Conservation (phyloP, 2,329 filamentous ascomycete genomes). For the Exophiala alcalophila region DNA sequence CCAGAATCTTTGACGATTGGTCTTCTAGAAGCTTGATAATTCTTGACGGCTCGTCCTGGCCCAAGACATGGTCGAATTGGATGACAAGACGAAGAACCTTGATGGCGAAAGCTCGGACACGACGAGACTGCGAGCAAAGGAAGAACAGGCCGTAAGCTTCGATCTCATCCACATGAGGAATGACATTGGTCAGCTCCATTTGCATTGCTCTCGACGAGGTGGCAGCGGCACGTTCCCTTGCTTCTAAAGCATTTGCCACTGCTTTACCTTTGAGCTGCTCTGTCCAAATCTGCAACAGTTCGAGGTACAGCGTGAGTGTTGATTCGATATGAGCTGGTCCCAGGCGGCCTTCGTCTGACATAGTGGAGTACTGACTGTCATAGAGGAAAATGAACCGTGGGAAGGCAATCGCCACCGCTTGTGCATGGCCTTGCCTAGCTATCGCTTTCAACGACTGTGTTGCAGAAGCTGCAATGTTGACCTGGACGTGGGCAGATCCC, state of each 20-base stretch:
- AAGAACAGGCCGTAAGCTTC: slow-evolving; percentile 98
- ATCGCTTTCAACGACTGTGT: slow-evolving; percentile 93
- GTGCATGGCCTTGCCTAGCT: slow-evolving; percentile 84
- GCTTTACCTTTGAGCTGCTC: slow-evolving; percentile 90
- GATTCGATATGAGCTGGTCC: slow-evolving; percentile 92
- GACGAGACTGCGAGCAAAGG: slow-evolving; percentile 87
- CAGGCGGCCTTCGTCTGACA: slow-evolving; percentile 96
- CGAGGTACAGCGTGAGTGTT: slow-evolving; percentile 86
- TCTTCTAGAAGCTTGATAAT: slow-evolving; percentile 91
- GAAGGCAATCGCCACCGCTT: slow-evolving; percentile 95
- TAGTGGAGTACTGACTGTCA: slow-evolving; percentile 93
- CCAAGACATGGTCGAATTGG: slow-evolving; percentile 87
- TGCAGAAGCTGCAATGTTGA: slow-evolving; percentile 87
- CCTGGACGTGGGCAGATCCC: slow-evolving; percentile 91
- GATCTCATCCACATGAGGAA: slow-evolving; percentile 92
- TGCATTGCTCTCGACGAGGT: slow-evolving; percentile 59
- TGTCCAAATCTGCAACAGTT: slow-evolving; percentile 94
- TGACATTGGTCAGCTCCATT: slow-evolving; percentile 80
- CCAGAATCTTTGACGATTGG: slow-evolving; percentile 82
- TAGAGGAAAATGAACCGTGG: slow-evolving; percentile 98
- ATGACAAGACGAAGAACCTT: slow-evolving; percentile 88
- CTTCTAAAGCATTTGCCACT: slow-evolving; percentile 66
- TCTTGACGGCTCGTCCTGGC: slow-evolving; percentile 71
- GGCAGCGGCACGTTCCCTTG: slow-evolving; percentile 49
- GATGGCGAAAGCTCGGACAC: slow-evolving; percentile 85